These are phyloP conservation scores for Spergularia marina DNA, from an alignment of 148 eudicot genomes.

Conservation along the genomic window DNA sequence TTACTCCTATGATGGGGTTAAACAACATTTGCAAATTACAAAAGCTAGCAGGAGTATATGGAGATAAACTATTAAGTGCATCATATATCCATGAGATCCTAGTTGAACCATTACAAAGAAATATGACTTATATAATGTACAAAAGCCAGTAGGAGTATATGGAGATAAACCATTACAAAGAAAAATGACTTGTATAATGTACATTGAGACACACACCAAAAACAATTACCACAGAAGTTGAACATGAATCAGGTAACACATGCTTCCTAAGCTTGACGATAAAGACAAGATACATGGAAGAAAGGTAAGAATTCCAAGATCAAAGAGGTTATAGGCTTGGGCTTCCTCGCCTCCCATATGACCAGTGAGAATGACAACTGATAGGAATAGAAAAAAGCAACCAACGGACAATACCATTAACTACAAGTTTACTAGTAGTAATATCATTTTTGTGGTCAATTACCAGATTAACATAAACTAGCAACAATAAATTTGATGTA, in stretches of 20 bases:
- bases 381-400: slow-evolving; percentile 55
- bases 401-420: slow-evolving; percentile 49
- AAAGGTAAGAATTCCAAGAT: slow-evolving; percentile 75
- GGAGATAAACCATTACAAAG: neutral
- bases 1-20: neutral
- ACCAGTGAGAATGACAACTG: slow-evolving; percentile 79
- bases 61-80: too few relatives aligned
- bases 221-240: neutral
- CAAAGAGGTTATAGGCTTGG: slow-evolving; percentile 81
- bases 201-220: neutral
- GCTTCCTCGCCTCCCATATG: slow-evolving; percentile 87
- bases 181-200: neutral
- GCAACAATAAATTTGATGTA: too few relatives aligned
- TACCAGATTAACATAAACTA: too few relatives aligned
- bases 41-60: too few relatives aligned
- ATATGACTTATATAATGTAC: too few relatives aligned
- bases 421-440: too few relatives aligned
- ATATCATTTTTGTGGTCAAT: too few relatives aligned
- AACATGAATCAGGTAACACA: neutral
- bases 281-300: slow-evolving; percentile 60
- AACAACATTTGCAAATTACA: too few relatives aligned
- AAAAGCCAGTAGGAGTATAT: too few relatives aligned
- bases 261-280: neutral
- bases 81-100: too few relatives aligned
- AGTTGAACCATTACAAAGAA: too few relatives aligned